Evolutionary conservation across 1,284 basidiomycete genomes (phyloP).

Genomic region (Pseudozyma thailandica): DNA sequence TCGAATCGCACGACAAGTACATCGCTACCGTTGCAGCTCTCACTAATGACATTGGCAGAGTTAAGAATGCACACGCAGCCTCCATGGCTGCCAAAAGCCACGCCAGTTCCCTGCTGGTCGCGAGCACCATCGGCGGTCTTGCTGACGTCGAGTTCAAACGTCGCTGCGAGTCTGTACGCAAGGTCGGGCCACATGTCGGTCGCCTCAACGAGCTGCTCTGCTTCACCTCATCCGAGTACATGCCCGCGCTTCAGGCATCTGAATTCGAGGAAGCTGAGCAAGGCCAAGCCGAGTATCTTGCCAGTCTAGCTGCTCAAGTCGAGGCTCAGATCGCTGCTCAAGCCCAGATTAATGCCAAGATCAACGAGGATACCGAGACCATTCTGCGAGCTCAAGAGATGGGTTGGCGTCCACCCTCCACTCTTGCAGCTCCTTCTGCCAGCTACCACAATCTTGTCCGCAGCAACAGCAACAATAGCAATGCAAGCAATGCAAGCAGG

Average conservation of each 20-base stretch:
- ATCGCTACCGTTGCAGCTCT: conserved; percentile 55
- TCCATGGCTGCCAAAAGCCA: conserved; percentile 59
- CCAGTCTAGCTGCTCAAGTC: conserved; percentile 43
- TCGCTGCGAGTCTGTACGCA: conserved; percentile 61
- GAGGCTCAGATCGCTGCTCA: conserved; percentile 36
- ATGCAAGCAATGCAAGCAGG: conserved; percentile 6
- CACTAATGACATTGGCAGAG: conserved; percentile 57
- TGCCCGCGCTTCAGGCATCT: conserved; percentile 59
- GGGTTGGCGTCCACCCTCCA: conserved; percentile 54
- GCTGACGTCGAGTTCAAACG: conserved; percentile 62
- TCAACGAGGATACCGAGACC: conserved; percentile 44
- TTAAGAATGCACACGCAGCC: conserved; percentile 51
- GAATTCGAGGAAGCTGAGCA: conserved; percentile 53
- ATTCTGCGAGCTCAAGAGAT: conserved; percentile 50
- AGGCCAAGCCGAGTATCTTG: conserved; percentile 50
- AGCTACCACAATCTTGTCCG: conserved; percentile 22
- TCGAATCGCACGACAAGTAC: conserved; percentile 65
- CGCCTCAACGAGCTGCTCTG: conserved; percentile 56
- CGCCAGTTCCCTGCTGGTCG: conserved; percentile 47
- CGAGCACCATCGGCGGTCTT: conserved; percentile 56
- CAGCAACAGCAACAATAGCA: conserved; percentile 35
- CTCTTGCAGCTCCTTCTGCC: conserved; percentile 11
- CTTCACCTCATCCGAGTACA: conserved; percentile 58
- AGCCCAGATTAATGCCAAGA: conserved; percentile 46
- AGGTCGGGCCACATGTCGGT: conserved; percentile 56